phyloP scores from a whole-genome alignment of 257 asterid species.

The Dorcoceras hygrometricum region DNA sequence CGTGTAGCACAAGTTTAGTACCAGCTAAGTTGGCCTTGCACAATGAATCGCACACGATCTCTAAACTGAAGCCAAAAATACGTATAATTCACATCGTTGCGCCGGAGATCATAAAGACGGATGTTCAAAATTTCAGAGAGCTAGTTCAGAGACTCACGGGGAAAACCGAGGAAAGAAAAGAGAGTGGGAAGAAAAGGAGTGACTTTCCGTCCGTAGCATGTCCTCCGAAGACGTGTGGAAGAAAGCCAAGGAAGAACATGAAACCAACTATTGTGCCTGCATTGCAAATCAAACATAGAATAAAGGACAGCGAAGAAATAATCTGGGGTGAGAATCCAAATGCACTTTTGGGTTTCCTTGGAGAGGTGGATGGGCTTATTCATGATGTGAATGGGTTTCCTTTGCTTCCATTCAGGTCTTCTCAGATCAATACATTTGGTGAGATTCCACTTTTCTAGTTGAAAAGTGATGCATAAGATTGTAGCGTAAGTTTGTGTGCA shows the following conservation, averaged over 20 bases:
- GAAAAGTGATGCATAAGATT: conserved; percentile 18
- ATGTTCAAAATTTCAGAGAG: conserved; percentile 55
- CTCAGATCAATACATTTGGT: conserved; percentile 42
- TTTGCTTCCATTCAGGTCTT: conserved; percentile 43
- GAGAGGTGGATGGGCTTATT: conserved; percentile 48
- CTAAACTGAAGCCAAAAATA: conserved; percentile 60
- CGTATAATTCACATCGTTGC: conserved; percentile 77
- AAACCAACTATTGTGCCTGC: conserved; percentile 25
- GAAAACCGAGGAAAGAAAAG: conserved; percentile 40
- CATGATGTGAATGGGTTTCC: conserved; percentile 44
- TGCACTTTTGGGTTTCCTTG: conserved; percentile 39
- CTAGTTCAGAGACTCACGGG: conserved; percentile 86
- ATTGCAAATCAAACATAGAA: conserved; percentile 25
- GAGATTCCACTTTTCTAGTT: conserved; percentile 48
- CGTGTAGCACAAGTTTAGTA: conserved; percentile 28
- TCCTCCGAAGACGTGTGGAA: conserved; percentile 20
- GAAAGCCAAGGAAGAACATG: conserved; percentile 28
- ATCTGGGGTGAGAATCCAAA: conserved; percentile 29
- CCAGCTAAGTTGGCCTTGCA: conserved; percentile 37
- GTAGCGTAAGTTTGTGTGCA: conserved; percentile 23
- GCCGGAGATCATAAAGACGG: conserved; percentile 69
- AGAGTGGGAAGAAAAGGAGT: conserved; percentile 15
- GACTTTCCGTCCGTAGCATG: conserved; percentile 15
- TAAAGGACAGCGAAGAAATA: conserved; percentile 44
- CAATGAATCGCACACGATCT: conserved; percentile 42